Evolutionary conservation across 805 yeast species (phyloP), one percentile per base, ranked within the genome.

Genomic region (Starmera quercuum): DNA sequence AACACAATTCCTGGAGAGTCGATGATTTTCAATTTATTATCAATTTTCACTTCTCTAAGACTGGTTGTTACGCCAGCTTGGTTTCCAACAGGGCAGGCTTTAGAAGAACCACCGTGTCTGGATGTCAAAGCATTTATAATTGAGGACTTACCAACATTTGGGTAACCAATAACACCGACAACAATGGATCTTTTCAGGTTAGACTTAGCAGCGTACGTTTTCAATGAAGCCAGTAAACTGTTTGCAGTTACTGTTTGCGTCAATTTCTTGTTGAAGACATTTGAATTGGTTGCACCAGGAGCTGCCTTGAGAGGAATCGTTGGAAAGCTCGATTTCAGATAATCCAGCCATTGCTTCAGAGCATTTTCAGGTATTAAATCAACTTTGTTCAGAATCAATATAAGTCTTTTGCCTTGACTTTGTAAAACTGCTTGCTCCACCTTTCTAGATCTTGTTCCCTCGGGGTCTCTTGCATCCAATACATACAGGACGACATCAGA

Each of bases 1-100:
- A 92, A 90, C 26, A 92, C 96, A 41, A 90, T 92, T 54, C 98
- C 98, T 33, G 98, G 98, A 35, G 96, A 85, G 60, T 90, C 98
- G 52, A 90, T 68, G 44, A 90, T 71, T 59, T 83, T 85, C 47
- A 90, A 71, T 58, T 87, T 87, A 53, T 78, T 82, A 59, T 90
- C 98, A 40, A 90, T 72, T 63, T 90, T 92, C 38, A 90, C 87
- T 58, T 87, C 94, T 62, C 97, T 76, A 56, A 92, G 64, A 4
- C 90, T 67, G 1, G 96, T 88, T 20, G 98, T 90, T 30, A 92
- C 92, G 56, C 98, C 98, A 3, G 98, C 97, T 63, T 83, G 92
- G 54, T 94, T 94, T 32, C 98, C 98, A 21, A 83, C 94, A 12
- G 98, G 97, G 56, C 97, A 92, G 10, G 88, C 90, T 47, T 73